Conservation (phyloP, 163 green algal genomes). For the Chlorella variabilis region DNA sequence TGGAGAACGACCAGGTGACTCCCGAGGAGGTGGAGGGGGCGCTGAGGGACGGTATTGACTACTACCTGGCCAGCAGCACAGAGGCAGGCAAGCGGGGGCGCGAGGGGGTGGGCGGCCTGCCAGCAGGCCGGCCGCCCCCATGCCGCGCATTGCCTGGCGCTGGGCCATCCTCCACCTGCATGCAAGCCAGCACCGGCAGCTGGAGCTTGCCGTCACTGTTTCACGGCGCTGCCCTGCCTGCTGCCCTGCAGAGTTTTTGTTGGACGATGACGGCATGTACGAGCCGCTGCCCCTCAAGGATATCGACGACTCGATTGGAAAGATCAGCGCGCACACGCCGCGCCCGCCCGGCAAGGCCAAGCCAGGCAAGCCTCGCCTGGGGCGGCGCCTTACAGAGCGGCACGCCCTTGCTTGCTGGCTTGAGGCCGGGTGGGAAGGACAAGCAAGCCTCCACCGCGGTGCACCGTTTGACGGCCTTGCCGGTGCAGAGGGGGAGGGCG, state of each 20-base stretch:
- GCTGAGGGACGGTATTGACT: conserved; percentile 45
- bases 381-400: background rate
- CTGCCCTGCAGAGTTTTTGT: background rate
- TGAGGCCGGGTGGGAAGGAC: too few species aligned
- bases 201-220: too few species aligned
- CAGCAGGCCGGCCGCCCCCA: too few species aligned
- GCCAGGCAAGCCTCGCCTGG: background rate
- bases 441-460: too few species aligned
- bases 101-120: too few species aligned
- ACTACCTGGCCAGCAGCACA: conserved; percentile 36
- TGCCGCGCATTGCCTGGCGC: too few species aligned
- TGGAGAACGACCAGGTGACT: conserved; percentile 91
- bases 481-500: conserved; percentile 1
- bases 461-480: too few species aligned
- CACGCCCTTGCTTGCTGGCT: background rate
- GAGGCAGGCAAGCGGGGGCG: conserved; percentile 10
- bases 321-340: conserved; percentile 37
- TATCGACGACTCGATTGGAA: conserved; percentile 47
- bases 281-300: conserved; percentile 39
- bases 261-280: conserved; percentile 34
- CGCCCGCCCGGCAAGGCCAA: conserved; percentile 3
- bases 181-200: too few species aligned
- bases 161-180: too few species aligned
- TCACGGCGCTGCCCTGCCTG: too few species aligned
- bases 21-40: conserved; percentile 48